Evolutionary conservation across 495 filamentous ascomycete species (phyloP), one percentile per base, ranked within the genome.

Genomic region (Xylaria cubensis): DNA sequence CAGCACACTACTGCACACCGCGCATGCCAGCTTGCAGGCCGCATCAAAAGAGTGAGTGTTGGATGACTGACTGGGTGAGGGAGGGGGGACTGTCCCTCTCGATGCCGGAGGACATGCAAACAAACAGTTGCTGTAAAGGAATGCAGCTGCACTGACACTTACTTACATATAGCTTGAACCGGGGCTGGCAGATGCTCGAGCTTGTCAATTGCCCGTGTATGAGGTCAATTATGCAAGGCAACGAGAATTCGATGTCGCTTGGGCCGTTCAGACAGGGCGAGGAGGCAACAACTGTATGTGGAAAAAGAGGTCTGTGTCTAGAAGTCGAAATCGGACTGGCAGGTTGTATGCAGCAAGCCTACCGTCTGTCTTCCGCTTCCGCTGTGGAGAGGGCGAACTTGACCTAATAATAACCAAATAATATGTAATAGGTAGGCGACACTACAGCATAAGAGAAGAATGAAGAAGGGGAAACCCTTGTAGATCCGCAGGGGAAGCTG

Each of bases 1-100:
- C 67, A 69, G 55, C 55, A 42, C 41, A 48, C 67, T 61, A 61
- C 67, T 61, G 67, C 55, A 69, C 39, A 50, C 55, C 10, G 12
- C 56, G 41, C 55, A 69, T 59, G 17, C 65, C 66, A 53, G 44
- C 32, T 53, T 69, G 41, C 66, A 56, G 66, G 19, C 0, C 13
- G 34, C 66, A 59, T 59, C 19, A 12, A 69, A 21, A 29, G n/a
- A 13, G 36, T 39, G 44, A 51, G 42, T 8, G 32, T 7, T 29
- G 29, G 21, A 29, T 42, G 39, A 64, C 39, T 26, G 34, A 29
- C 26, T 29, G 26, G 26, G 26, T 29, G 26, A 29, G 62, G 19
- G 15, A n/a, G 39, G 39, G 62, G 39, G 62, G 29, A 29, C 19
- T 53, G 29, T 39, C 46, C 51, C 62, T n/a, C 62, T 64, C n/a